Conservation (phyloP, 106 monocot genomes). For the Dendrobium huoshanense region DNA sequence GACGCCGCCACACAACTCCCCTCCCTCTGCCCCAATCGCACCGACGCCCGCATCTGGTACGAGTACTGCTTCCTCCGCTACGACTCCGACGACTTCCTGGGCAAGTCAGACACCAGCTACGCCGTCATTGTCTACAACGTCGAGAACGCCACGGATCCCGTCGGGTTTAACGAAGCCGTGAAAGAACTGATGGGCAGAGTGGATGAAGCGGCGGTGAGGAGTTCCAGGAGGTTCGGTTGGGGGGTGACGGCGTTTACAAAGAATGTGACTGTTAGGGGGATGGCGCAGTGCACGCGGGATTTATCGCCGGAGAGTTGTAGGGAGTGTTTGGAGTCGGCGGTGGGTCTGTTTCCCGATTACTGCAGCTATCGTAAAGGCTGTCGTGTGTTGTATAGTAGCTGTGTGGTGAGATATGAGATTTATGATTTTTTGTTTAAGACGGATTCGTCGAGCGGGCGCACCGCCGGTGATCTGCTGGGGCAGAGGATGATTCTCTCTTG, state of each 20-base stretch:
- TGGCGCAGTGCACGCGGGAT: neutral
- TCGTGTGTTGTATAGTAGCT: neutral
- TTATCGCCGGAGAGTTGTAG: neutral
- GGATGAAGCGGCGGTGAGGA: neutral
- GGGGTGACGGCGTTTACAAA: neutral
- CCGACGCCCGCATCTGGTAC: slow-evolving; percentile 24
- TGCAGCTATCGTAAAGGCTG: neutral
- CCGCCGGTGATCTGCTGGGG: too few relatives aligned
- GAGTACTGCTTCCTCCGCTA: slow-evolving; percentile 20
- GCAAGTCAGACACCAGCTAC: slow-evolving; percentile 14
- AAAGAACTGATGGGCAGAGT: slow-evolving; percentile 6
- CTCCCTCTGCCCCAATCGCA: neutral
- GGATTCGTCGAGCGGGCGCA: too few relatives aligned
- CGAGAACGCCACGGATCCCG: slow-evolving; percentile 2
- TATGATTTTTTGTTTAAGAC: neutral
- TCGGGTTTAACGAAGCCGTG: slow-evolving; percentile 18
- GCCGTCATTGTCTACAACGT: slow-evolving; percentile 9
- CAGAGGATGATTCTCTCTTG: too few relatives aligned
- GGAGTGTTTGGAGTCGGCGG: neutral
- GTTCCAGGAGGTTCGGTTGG: neutral
- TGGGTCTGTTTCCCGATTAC: neutral
- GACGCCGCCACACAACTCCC: slow-evolving; percentile 11
- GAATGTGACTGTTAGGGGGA: neutral
- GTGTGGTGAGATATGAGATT: neutral
- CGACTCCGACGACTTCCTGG: slow-evolving; percentile 24